Percentiles rank a stretch among this genome's conserved stretches.
Conservation (phyloP, 1,284 basidiomycete genomes). For the Papiliotrema laurentii region DNA sequence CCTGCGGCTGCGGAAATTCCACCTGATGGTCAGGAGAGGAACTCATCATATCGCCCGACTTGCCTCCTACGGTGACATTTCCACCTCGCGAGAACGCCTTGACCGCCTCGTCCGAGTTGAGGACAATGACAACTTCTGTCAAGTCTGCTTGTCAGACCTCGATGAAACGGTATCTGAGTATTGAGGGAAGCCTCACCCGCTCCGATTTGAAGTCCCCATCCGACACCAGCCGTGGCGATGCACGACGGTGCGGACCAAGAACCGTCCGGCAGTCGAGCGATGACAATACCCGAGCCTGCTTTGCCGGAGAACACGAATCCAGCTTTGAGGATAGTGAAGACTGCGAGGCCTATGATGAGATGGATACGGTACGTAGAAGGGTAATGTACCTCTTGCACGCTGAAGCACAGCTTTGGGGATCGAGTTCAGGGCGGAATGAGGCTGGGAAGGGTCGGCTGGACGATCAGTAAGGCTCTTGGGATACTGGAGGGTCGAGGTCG, state of each 20-base stretch:
- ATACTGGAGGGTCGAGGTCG: neutral
- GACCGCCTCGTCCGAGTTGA: conserved; percentile 95
- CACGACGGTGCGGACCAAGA: conserved; percentile 97
- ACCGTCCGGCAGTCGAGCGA: conserved; percentile 89
- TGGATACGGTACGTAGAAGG: neutral
- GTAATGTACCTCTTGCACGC: conserved; percentile 68
- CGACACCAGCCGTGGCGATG: conserved; percentile 93
- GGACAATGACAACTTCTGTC: conserved; percentile 68
- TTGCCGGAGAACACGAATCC: conserved; percentile 96
- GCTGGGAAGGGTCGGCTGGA: conserved; percentile 78
- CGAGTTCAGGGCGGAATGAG: conserved; percentile 86
- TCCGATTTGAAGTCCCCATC: conserved; percentile 94
- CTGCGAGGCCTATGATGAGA: conserved; percentile 66
- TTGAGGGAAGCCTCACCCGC: conserved; percentile 54
- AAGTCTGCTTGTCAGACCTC: conserved; percentile 38
- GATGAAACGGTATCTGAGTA: neutral
- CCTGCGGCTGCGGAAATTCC: conserved; percentile 80
- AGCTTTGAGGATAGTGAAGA: conserved; percentile 87
- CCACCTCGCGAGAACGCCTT: conserved; percentile 91
- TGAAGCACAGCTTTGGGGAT: conserved; percentile 93
- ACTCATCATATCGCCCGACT: conserved; percentile 2
- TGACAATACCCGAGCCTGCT: conserved; percentile 89
- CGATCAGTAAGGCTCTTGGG: neutral
- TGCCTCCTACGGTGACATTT: conserved; percentile 85
- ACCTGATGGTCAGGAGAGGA: conserved; percentile 47